Evolutionary conservation across 306 rosid species (phyloP), one percentile per base, ranked within the genome.

Genomic region (Glycyrrhiza uralensis): DNA sequence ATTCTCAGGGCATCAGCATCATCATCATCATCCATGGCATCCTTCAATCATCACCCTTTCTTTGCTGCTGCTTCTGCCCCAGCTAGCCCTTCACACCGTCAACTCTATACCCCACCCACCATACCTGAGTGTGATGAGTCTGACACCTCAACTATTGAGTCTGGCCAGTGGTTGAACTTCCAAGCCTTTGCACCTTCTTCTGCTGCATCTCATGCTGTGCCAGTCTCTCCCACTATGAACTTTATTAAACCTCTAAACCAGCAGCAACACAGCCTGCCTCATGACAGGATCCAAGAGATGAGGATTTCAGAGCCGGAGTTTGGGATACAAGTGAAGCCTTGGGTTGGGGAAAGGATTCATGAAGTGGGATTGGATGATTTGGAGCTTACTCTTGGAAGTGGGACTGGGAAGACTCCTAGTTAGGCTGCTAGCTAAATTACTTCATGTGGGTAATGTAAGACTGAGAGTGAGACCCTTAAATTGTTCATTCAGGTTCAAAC

Each of bases 21-120:
- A 77, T 41, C 84, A 77, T 45, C 49, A 76, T 80, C 79, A 69
- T 87, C 93, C 71, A 82, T 88, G 66, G 76, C 87, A 64, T 85
- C 90, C 12, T 88, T 91, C 52, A 85, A 77, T 33, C 7, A 8
- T 36, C 89, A 87, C 80, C 97, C 96, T 36, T 87, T 86, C 82
- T 85, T 84, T 9, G 96, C 99, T 9, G 96, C 99, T 6, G 94
- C 89, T 38, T 94, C 99, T 7, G 99, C 97, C 22, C 99, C 99
- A 0, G 88, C 97, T 30, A 89, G 97, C 55, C 98, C 98, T 13
- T 89, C 97, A 14, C 94, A 92, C 41, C 96, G 86, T 55, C 90
- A 88, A 35, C 71, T 83, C 42, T 87, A 86, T 33, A 82, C 96
- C 12, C 96, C 96, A 0, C 82, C 96, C 29, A 84, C 97, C 4